A percentile compares a stretch with the other conserved stretches of the same genome.
Conservation (phyloP, 2,329 filamentous ascomycete genomes). For the Westerdykella ornata region DNA sequence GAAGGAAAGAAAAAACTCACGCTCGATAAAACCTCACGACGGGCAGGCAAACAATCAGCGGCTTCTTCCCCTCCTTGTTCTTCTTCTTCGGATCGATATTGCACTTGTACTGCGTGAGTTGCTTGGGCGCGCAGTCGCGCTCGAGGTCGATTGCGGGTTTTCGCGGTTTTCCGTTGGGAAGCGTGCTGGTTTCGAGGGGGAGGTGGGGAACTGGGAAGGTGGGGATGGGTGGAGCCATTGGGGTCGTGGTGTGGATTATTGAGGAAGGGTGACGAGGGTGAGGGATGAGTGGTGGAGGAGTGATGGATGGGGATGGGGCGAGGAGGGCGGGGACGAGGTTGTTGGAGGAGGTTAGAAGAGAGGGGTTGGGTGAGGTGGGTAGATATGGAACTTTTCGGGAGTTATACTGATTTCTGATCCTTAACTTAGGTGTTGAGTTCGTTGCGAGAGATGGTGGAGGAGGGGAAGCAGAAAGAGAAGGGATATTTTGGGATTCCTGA, state of each 20-base stretch:
- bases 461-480: slow-evolving; percentile 6
- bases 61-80: slow-evolving; percentile 30
- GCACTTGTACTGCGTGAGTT: slow-evolving; percentile 58
- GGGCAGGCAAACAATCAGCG: slow-evolving; percentile 49
- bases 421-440: slow-evolving; percentile 37
- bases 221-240: slow-evolving; percentile 52
- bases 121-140: slow-evolving; percentile 51
- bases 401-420: background rate
- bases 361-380: slow-evolving; percentile 26
- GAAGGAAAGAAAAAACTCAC: slow-evolving; percentile 38
- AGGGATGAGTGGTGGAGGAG: slow-evolving; percentile 5
- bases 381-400: background rate
- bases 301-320: slow-evolving; percentile 26
- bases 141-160: slow-evolving; percentile 49
- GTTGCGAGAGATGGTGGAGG: slow-evolving; percentile 23
- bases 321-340: slow-evolving; percentile 49
- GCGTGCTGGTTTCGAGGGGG: slow-evolving; percentile 46
- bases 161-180: slow-evolving; percentile 46
- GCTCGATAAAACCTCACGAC: slow-evolving; percentile 53
- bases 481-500: slow-evolving; percentile 39
- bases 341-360: slow-evolving; percentile 37
- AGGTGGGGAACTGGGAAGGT: slow-evolving; percentile 50
- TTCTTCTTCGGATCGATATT: slow-evolving; percentile 40
- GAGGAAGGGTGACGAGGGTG: slow-evolving; percentile 3
- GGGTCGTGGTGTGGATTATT: background rate